These are phyloP conservation scores for Hyphopichia fennica DNA, from an alignment of 1,139 yeast genomes.

Conservation along the genomic window DNA sequence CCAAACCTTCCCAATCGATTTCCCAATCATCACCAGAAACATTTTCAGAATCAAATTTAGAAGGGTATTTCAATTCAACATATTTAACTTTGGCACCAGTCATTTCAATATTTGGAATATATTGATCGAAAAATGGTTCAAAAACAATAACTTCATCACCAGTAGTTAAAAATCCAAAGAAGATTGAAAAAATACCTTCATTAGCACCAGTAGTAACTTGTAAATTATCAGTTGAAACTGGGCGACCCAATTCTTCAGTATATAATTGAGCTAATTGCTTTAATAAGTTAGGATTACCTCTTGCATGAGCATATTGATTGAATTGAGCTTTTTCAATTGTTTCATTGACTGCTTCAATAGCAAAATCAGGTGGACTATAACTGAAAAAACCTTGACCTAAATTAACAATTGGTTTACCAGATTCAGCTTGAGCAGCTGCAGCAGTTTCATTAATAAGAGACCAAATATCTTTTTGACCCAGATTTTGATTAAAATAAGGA, in stretches of 20 bases:
- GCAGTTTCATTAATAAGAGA: constrained; percentile 92
- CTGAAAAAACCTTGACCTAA: constrained; percentile 97
- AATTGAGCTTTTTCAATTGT: constrained; percentile 71
- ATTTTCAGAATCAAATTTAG: constrained; percentile 58
- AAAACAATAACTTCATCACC: constrained; percentile 98
- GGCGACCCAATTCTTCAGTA: constrained; percentile 61
- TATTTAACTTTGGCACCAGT: constrained; percentile 90
- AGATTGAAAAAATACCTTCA: constrained; percentile 85
- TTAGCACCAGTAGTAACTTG: constrained; percentile 95
- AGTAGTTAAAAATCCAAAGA: constrained; percentile 78
- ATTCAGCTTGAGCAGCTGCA: constrained; percentile 65
- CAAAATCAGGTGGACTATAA: constrained; percentile 90
- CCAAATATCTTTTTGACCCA: constrained; percentile 87
- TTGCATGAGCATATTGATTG: constrained; percentile 91
- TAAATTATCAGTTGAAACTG: constrained; percentile 63
- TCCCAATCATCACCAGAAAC: constrained; percentile 86
- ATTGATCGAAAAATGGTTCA: constrained; percentile 96
- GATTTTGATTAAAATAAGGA: constrained; percentile 57
- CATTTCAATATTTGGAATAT: constrained; percentile 88
- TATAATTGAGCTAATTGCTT: constrained; percentile 71
- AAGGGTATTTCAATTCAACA: constrained; percentile 84
- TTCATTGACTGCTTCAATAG: constrained; percentile 74
- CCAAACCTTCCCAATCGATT: constrained; percentile 75
- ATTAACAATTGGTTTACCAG: constrained; percentile 75
- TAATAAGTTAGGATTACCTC: constrained; percentile 78